A percentile compares a stretch with the other conserved stretches of the same genome.
Conservation (phyloP, 441 rosid species). For the Jatropha podagrica region DNA sequence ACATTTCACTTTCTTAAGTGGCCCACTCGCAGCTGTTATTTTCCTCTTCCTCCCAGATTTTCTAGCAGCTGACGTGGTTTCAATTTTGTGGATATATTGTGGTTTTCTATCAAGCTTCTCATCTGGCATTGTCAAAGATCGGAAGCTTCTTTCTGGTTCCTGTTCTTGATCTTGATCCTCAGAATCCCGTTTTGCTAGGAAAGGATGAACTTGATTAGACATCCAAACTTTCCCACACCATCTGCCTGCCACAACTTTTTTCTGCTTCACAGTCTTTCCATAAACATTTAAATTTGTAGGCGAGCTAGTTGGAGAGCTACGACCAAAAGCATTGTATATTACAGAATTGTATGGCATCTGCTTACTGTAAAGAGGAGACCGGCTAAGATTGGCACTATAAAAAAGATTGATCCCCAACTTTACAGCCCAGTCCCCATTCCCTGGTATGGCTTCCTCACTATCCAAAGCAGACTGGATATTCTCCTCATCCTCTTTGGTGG, state of each 20-base stretch:
- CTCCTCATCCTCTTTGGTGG: slow-evolving; percentile 71
- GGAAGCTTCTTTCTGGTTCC: slow-evolving; percentile 50
- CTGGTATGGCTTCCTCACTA: slow-evolving; percentile 77
- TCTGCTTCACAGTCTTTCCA: slow-evolving; percentile 58
- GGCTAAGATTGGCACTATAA: slow-evolving; percentile 84
- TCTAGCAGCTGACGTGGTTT: slow-evolving; percentile 41
- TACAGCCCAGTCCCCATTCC: slow-evolving; percentile 93
- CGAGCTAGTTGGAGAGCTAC: slow-evolving; percentile 60
- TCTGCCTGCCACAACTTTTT: slow-evolving; percentile 88
- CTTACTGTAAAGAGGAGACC: slow-evolving; percentile 82
- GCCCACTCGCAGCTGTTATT: slow-evolving; percentile 33
- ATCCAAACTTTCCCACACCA: slow-evolving; percentile 99
- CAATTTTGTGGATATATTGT: slow-evolving; percentile 32
- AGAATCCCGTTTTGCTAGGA: slow-evolving; percentile 49
- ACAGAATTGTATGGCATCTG: slow-evolving; percentile 97
- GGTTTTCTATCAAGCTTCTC: slow-evolving; percentile 53
- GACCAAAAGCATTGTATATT: slow-evolving; percentile 86
- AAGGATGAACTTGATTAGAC: slow-evolving; percentile 96
- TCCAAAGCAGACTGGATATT: slow-evolving; percentile 69
- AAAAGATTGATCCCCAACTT: slow-evolving; percentile 91
- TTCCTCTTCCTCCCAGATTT: slow-evolving; percentile 73
- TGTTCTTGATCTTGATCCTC: slow-evolving; percentile 57
- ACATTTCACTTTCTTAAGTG: slow-evolving; percentile 49
- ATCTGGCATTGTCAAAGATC: slow-evolving; percentile 34
- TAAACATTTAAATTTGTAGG: slow-evolving; percentile 40